A percentile compares a stretch with the other conserved stretches of the same genome.
phyloP scores from a whole-genome alignment of 306 rosid genomes.

The Fragaria nilgerrensis region DNA sequence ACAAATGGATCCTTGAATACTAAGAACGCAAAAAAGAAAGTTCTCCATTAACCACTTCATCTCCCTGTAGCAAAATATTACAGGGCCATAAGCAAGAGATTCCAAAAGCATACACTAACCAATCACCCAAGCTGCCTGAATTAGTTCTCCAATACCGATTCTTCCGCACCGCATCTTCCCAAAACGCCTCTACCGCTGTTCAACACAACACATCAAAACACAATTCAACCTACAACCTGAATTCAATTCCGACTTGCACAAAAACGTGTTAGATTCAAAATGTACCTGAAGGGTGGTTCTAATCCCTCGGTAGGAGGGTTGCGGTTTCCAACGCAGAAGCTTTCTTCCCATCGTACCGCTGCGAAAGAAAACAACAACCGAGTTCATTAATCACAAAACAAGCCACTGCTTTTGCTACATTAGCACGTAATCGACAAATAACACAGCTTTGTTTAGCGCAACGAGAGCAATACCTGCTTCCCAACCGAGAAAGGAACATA shows the following conservation, averaged over 20 bases:
- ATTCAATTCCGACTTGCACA: constrained; percentile 26
- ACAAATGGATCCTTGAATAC: constrained; percentile 28
- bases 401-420: neutral
- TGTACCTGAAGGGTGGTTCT: constrained; percentile 34
- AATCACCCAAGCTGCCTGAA: constrained; percentile 29
- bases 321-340: constrained; percentile 43
- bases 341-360: constrained; percentile 80
- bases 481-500: constrained; percentile 96
- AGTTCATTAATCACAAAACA: constrained; percentile 4
- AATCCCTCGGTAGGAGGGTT: constrained; percentile 45
- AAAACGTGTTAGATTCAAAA: constrained; percentile 11
- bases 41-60: constrained; percentile 24
- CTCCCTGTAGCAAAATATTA: constrained; percentile 37
- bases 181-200: constrained; percentile 32
- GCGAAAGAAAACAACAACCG: constrained; percentile 18
- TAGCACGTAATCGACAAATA: constrained; percentile 1
- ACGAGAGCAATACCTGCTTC: constrained; percentile 61
- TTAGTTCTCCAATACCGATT: constrained; percentile 30
- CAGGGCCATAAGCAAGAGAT: constrained; percentile 19
- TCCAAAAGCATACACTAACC: constrained; percentile 21
- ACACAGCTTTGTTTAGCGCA: neutral
- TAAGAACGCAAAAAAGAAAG: constrained; percentile 12
- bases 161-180: constrained; percentile 32
- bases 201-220: constrained; percentile 34
- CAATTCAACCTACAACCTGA: constrained; percentile 19